Evolutionary conservation across 1,284 basidiomycete genomes (phyloP).

Genomic region (Cutaneotrichosporon mucoides): DNA sequence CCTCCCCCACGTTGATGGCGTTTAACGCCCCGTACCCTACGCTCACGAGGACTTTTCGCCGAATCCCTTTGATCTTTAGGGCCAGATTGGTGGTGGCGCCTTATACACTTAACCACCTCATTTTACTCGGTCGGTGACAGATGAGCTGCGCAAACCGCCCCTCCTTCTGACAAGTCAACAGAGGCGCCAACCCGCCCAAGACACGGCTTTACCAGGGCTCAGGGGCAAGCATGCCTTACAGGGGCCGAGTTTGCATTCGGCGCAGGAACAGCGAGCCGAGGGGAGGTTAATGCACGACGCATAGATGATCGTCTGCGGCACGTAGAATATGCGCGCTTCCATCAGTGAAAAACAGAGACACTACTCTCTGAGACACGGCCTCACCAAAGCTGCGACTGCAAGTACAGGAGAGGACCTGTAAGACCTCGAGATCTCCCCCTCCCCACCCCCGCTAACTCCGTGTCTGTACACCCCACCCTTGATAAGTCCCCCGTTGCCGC

Average conservation of each 20-base stretch:
- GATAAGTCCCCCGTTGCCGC: not conserved
- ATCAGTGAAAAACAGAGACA: not conserved
- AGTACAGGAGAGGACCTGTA: too few species aligned
- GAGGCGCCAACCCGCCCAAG: not conserved
- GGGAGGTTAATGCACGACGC: not conserved
- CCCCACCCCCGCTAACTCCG: not conserved
- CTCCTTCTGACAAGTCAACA: not conserved
- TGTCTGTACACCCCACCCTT: not conserved
- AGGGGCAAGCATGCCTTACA: not conserved
- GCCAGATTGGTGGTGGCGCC: too few species aligned
- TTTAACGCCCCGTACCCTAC: too few species aligned
- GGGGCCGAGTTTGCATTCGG: not conserved
- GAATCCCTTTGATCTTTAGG: too few species aligned
- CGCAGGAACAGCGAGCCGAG: not conserved
- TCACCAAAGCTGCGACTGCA: too few species aligned
- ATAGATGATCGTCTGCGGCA: not conserved
- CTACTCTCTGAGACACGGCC: too few species aligned
- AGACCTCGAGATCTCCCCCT: not conserved
- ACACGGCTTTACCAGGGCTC: not conserved
- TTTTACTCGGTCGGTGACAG: not conserved
- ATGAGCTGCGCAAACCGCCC: not conserved
- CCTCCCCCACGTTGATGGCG: too few species aligned
- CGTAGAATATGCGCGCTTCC: not conserved
- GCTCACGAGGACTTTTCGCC: too few species aligned
- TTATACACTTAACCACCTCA: not conserved